Evolutionary conservation across 768 basidiomycete species (phyloP), one percentile per base, ranked within the genome.

Genomic region (Xerocomus spinulosus): DNA sequence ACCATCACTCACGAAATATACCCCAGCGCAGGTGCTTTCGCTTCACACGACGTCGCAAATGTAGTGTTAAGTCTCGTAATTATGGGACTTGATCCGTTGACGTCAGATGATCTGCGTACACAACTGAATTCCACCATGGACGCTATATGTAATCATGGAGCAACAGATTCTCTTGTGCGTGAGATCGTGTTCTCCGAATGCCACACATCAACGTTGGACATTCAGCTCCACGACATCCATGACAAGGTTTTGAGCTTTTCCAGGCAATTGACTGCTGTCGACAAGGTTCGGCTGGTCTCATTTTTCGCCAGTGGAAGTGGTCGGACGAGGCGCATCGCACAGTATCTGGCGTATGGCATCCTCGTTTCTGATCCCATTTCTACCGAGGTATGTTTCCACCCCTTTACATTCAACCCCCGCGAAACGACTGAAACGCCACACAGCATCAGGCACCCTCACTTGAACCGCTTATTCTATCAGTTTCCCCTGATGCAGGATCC

Each of bases 61-160:
- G 58, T 82, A 18, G 53, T 83, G 8, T 53, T 80, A 41, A 63
- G 71, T 2, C 54, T 89, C 34, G 50, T 82, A 4, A 64, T 83
- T 3, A 60, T 88, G 23, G 81, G 71, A 2, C 72, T 85, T 51
- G 86, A 88, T 54, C 61, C 71, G 2, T 64, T 71, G 12, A 74
- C 74, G 26, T 64, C 74, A 2, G 57, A 62, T 4, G 73, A 77
- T 13, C 67, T 82, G 8, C 69, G 63, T 45, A 67, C 60, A 21
- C 78, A 79, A 7, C 63, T 85, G 37, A 71, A 72, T 37, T 53
- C 66, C 7, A 70, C 76, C 1, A 62, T 84, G 33, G 74, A 83
- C 40, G 55, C 59, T 20, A 52, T 82, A 29, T 80, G 77, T 51
- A 64, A 64, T 21, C 17, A 41, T 42, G n/a, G 43, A 23, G 67